Evolutionary conservation across 495 filamentous ascomycete genomes (phyloP).

Genomic region (Hypoxylon fragiforme): DNA sequence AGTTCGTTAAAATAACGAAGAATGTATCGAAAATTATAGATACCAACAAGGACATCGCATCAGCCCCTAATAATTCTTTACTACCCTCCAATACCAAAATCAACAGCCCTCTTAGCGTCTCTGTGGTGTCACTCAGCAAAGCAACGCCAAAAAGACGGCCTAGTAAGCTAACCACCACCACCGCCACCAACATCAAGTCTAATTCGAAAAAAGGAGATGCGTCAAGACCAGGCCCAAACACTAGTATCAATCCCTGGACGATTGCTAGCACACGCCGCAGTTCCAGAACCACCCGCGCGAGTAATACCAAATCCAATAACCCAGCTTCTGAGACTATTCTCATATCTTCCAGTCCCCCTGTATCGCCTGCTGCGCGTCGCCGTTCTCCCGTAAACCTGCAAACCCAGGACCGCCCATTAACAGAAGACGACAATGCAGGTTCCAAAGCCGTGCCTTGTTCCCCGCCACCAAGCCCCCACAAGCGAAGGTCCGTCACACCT

Average conservation of each 20-base stretch:
- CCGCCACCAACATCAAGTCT: conserved; percentile 30
- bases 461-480: conserved; percentile 11
- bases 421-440: neutral
- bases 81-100: neutral
- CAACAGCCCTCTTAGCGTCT: neutral
- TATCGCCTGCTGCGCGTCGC: conserved; percentile 29
- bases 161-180: conserved; percentile 41
- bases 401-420: neutral
- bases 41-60: conserved; percentile 2
- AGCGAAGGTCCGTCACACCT: conserved; percentile 17
- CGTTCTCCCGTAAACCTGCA: conserved; percentile 15
- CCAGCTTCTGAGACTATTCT: conserved; percentile 40
- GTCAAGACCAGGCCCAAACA: conserved; percentile 26
- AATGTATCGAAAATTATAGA: conserved; percentile 7
- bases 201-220: conserved; percentile 26
- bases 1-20: conserved; percentile 47
- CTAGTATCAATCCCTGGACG: conserved; percentile 53
- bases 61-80: neutral
- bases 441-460: neutral
- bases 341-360: conserved; percentile 49
- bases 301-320: conserved; percentile 11
- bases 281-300: conserved; percentile 35
- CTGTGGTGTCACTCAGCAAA: conserved; percentile 9
- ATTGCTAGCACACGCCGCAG: conserved; percentile 46
- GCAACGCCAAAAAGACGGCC: conserved; percentile 17